Percentiles rank a stretch among this genome's conserved stretches.
Conservation (phyloP, 345 rosid species). For the Populus euphratica region DNA sequence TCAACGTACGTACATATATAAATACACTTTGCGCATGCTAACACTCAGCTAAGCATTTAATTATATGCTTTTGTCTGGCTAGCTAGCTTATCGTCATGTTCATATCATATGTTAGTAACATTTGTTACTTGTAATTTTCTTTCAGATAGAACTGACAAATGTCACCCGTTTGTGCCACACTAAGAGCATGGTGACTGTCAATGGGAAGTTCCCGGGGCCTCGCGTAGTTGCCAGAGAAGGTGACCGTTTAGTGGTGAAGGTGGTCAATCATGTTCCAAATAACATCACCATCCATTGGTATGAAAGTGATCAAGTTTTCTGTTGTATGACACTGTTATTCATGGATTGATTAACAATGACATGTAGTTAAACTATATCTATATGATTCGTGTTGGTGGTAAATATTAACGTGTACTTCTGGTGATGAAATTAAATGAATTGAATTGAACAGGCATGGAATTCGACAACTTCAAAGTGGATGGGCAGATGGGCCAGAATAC, state of each 20-base stretch:
- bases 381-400: not conserved
- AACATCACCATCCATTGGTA: constrained; percentile 57
- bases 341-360: not conserved
- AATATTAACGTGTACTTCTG: not conserved
- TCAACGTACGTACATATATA: constrained; percentile 37
- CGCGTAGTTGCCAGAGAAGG: constrained; percentile 50
- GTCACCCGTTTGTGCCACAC: constrained; percentile 45
- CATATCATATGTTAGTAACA: too few species aligned
- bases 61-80: not conserved
- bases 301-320: not conserved
- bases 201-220: constrained; percentile 60
- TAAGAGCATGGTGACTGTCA: constrained; percentile 48
- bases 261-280: constrained; percentile 44
- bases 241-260: constrained; percentile 44
- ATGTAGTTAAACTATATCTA: not conserved
- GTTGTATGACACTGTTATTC: not conserved
- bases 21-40: not conserved
- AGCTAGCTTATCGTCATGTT: not conserved
- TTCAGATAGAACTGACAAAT: constrained; percentile 39
- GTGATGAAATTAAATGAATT: too few species aligned
- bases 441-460: constrained; percentile 61
- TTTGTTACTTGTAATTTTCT: not conserved
- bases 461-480: constrained; percentile 59
- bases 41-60: not conserved
- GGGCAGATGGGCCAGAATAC: constrained; percentile 84